These are phyloP conservation scores for Talaromyces sp. DNA, from an alignment of 2,329 filamentous ascomycete genomes.

Conservation along the genomic window DNA sequence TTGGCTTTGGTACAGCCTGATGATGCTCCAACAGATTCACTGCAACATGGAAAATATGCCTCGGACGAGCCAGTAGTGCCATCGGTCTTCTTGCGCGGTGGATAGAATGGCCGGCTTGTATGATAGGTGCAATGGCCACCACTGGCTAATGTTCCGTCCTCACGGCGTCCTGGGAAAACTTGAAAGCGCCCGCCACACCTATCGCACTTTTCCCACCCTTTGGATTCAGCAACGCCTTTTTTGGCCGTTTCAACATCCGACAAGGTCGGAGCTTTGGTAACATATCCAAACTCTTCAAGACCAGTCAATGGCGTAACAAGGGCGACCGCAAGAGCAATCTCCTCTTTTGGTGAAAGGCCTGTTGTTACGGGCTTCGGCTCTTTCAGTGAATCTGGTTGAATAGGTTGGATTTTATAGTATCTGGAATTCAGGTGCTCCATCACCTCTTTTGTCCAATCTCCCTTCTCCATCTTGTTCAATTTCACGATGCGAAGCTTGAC, in stretches of 20 bases:
- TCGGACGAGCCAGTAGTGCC: constrained; percentile 59
- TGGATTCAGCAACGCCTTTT: constrained; percentile 65
- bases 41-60: constrained; percentile 77
- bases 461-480: constrained; percentile 72
- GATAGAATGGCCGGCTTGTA: constrained; percentile 69
- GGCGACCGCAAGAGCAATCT: constrained; percentile 65
- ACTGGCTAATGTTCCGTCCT: constrained; percentile 73
- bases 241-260: constrained; percentile 68
- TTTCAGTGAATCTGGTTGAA: constrained; percentile 33
- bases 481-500: constrained; percentile 79
- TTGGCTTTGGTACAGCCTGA: constrained; percentile 71
- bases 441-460: constrained; percentile 70
- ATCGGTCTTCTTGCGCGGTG: constrained; percentile 57
- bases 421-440: constrained; percentile 47
- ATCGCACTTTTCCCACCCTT: constrained; percentile 86
- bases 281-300: constrained; percentile 74
- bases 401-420: constrained; percentile 38
- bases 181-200: constrained; percentile 85
- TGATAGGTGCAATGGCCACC: constrained; percentile 82
- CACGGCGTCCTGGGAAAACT: constrained; percentile 82
- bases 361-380: constrained; percentile 64
- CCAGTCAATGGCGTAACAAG: constrained; percentile 66
- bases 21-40: constrained; percentile 70
- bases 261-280: constrained; percentile 66
- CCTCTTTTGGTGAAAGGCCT: constrained; percentile 67